Evolutionary conservation across 208 protist genomes (phyloP).

Genomic region (Trypanosoma brucei): DNA sequence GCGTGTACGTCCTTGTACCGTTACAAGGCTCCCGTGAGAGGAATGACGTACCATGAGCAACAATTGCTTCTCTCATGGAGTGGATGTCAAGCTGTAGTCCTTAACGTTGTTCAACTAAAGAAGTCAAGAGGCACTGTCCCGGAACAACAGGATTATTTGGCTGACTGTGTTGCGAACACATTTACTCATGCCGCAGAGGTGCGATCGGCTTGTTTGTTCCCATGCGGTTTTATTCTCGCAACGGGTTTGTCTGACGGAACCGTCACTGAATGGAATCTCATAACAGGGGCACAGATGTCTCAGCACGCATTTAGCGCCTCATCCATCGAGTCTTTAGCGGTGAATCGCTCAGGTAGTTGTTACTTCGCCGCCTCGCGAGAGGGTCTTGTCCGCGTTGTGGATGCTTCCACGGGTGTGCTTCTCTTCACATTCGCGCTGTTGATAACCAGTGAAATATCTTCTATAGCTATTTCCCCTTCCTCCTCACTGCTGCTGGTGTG

Average conservation of each 20-base stretch:
- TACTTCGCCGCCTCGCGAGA: conserved; percentile 81
- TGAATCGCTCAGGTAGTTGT: conserved; percentile 58
- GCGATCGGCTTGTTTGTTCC: conserved; percentile 67
- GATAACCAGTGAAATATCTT: conserved; percentile 61
- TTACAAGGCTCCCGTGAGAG: conserved; percentile 42
- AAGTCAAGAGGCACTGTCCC: conserved; percentile 7
- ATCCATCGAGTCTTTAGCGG: conserved; percentile 53
- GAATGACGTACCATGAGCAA: conserved; percentile 32
- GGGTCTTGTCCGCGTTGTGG: conserved; percentile 66
- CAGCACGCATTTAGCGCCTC: conserved; percentile 59
- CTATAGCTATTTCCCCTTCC: conserved; percentile 69
- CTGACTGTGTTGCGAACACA: conserved; percentile 29
- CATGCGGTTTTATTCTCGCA: conserved; percentile 61
- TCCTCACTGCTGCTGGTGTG: conserved; percentile 64
- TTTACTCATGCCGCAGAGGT: conserved; percentile 63
- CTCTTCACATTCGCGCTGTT: conserved; percentile 64
- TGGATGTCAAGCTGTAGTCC: conserved; percentile 47
- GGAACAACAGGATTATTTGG: conserved; percentile 9
- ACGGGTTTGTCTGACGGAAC: conserved; percentile 79
- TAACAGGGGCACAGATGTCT: conserved; percentile 51
- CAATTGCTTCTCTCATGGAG: conserved; percentile 67
- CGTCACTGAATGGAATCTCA: conserved; percentile 68
- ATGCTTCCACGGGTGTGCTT: conserved; percentile 65
- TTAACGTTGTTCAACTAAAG: conserved; percentile 37
- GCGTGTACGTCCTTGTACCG: conserved; percentile 32